These are phyloP conservation scores for Fermentozyma sake DNA, from an alignment of 1,139 yeast genomes.

Conservation along the genomic window DNA sequence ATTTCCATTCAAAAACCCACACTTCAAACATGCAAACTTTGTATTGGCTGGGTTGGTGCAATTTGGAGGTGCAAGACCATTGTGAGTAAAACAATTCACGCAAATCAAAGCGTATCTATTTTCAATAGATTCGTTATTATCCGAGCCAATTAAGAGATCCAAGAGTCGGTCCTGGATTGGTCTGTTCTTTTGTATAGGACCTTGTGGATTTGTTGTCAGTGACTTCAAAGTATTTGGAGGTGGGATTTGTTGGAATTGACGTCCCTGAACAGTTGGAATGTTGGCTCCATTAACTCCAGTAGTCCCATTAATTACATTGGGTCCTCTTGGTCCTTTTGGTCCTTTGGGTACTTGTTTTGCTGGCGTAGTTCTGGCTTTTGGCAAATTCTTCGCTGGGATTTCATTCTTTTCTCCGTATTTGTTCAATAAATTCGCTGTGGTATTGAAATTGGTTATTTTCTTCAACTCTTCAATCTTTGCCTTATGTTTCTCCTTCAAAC, in stretches of 20 bases:
- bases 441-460: conserved; percentile 69
- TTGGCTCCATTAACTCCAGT: too few relatives aligned
- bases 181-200: too few relatives aligned
- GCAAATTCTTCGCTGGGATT: too few relatives aligned
- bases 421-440: conserved; percentile 67
- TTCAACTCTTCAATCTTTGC: conserved; percentile 72
- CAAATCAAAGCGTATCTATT: conserved; percentile 74
- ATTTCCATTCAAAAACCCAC: conserved; percentile 57
- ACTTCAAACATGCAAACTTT: conserved; percentile 65
- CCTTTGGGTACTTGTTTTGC: background rate
- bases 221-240: conserved; percentile 1
- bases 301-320: too few relatives aligned
- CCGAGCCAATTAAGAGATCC: conserved; percentile 65
- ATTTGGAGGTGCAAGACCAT: conserved; percentile 82
- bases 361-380: background rate
- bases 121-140: conserved; percentile 58
- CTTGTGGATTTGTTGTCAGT: too few relatives aligned
- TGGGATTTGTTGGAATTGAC: too few relatives aligned
- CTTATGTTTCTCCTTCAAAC: conserved; percentile 48
- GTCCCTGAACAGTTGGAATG: too few relatives aligned
- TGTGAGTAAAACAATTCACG: conserved; percentile 57
- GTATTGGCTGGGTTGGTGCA: conserved; percentile 48
- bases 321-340: background rate
- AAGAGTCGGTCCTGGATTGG: conserved; percentile 41
- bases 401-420: conserved; percentile 51